phyloP scores from a whole-genome alignment of 2,329 filamentous ascomycete genomes.

The Colletotrichum orchidophilum region DNA sequence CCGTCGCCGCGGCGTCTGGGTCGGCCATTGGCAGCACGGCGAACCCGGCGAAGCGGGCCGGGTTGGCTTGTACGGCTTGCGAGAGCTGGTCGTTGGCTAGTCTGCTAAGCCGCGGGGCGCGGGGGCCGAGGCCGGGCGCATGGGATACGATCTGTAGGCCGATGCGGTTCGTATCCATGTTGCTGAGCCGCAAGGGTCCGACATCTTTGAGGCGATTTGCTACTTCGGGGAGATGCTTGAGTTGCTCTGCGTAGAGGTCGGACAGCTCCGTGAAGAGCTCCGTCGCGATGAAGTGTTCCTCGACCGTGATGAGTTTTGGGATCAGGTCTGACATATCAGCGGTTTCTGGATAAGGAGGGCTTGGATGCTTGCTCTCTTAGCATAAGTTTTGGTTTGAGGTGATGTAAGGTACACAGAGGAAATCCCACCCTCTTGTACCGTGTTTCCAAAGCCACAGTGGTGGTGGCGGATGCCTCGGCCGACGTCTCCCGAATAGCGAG shows the following conservation, averaged over 20 bases:
- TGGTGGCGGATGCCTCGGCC: background rate
- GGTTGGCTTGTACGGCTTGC: constrained; percentile 26
- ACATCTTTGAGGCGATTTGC: constrained; percentile 38
- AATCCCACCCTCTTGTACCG: background rate
- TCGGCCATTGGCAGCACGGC: constrained; percentile 56
- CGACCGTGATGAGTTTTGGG: constrained; percentile 49
- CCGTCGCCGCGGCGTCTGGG: constrained; percentile 57
- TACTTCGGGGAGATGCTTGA: constrained; percentile 36
- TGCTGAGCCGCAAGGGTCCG: constrained; percentile 35
- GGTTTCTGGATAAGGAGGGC: background rate
- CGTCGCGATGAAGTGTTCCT: constrained; percentile 49
- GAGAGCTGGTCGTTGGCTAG: constrained; percentile 39
- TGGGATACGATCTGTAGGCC: constrained; percentile 33
- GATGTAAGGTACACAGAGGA: background rate
- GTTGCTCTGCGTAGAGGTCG: constrained; percentile 34
- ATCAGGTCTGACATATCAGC: background rate
- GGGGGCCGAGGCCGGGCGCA: constrained; percentile 18
- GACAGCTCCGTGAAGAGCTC: constrained; percentile 30
- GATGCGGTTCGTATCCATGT: constrained; percentile 40
- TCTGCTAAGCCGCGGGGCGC: constrained; percentile 34
- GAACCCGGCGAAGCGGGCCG: background rate
- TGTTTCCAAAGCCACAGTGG: background rate
- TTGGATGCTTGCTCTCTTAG: background rate
- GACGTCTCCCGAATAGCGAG: background rate
- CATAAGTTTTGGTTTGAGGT: background rate